phyloP scores from a whole-genome alignment of 2,329 filamentous ascomycete genomes.

The Colletotrichum limetticola region DNA sequence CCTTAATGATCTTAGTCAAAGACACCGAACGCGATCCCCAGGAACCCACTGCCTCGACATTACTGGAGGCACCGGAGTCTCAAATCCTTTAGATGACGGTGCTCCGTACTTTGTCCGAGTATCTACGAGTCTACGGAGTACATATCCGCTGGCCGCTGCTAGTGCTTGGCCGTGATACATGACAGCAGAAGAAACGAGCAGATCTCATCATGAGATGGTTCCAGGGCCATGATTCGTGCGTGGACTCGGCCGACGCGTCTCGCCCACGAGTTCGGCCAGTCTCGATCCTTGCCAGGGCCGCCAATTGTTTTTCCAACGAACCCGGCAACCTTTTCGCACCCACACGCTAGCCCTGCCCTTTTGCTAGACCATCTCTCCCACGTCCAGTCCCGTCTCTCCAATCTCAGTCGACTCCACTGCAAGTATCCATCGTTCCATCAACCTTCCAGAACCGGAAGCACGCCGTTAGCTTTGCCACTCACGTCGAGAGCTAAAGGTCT shows the following conservation, averaged over 20 bases:
- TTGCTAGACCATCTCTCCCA: conserved; percentile 12
- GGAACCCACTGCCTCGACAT: not conserved
- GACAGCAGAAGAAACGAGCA: not conserved
- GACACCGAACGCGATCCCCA: not conserved
- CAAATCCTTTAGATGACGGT: not conserved
- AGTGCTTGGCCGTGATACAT: not conserved
- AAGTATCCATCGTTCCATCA: conserved; percentile 37
- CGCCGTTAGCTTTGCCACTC: conserved; percentile 37
- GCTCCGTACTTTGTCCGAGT: not conserved
- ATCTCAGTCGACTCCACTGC: conserved; percentile 26
- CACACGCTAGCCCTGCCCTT: conserved; percentile 8
- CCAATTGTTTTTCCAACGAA: not conserved
- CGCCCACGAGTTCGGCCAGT: not conserved
- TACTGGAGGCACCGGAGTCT: not conserved
- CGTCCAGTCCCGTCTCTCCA: conserved; percentile 26
- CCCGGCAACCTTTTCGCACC: not conserved
- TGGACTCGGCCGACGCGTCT: conserved; percentile 8
- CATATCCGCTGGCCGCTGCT: not conserved
- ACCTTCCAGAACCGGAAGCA: conserved; percentile 42
- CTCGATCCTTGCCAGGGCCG: conserved; percentile 5
- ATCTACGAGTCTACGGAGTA: not conserved
- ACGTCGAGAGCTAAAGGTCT: conserved; percentile 16
- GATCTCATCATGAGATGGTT: not conserved
- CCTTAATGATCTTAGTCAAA: not conserved
- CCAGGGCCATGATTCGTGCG: conserved; percentile 27